A percentile compares a stretch with the other conserved stretches of the same genome.
phyloP scores from a whole-genome alignment of 1,284 basidiomycete species.

The Entoloma clypeatum region DNA sequence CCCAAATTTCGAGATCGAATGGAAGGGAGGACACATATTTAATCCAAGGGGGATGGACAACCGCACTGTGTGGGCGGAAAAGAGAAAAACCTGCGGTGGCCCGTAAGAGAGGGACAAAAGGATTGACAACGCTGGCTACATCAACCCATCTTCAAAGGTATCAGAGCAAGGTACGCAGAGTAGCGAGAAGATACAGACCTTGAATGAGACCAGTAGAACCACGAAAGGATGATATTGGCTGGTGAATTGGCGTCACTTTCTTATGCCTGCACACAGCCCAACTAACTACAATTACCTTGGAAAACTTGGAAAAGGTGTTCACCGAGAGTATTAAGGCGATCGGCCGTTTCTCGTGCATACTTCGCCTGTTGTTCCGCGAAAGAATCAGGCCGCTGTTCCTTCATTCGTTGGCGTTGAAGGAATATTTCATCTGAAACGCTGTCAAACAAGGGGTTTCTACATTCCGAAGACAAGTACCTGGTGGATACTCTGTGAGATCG shows the following conservation, averaged over 20 bases:
- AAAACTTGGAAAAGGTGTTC: slow-evolving; percentile 56
- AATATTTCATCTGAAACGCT: slow-evolving; percentile 49
- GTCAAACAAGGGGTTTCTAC: neutral
- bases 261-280: neutral
- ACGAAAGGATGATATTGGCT: slow-evolving; percentile 62
- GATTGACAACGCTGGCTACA: slow-evolving; percentile 32
- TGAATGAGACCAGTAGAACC: slow-evolving; percentile 72
- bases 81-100: slow-evolving; percentile 50
- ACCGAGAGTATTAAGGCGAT: slow-evolving; percentile 46
- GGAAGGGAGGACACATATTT: slow-evolving; percentile 66
- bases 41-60: slow-evolving; percentile 61
- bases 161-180: neutral
- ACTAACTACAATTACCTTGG: slow-evolving; percentile 47
- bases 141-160: slow-evolving; percentile 59
- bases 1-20: slow-evolving; percentile 51
- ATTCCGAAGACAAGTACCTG: slow-evolving; percentile 34
- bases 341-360: slow-evolving; percentile 49
- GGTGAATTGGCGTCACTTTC: slow-evolving; percentile 3
- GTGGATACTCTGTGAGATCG: slow-evolving; percentile 43
- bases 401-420: slow-evolving; percentile 40
- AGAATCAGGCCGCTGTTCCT: slow-evolving; percentile 48
- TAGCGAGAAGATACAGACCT: slow-evolving; percentile 36
- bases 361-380: slow-evolving; percentile 68
- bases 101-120: slow-evolving; percentile 11
- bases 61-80: slow-evolving; percentile 54